Base-by-base conservation (phyloP, 306 rosid genomes). In the Cyamopsis tetragonoloba region DNA sequence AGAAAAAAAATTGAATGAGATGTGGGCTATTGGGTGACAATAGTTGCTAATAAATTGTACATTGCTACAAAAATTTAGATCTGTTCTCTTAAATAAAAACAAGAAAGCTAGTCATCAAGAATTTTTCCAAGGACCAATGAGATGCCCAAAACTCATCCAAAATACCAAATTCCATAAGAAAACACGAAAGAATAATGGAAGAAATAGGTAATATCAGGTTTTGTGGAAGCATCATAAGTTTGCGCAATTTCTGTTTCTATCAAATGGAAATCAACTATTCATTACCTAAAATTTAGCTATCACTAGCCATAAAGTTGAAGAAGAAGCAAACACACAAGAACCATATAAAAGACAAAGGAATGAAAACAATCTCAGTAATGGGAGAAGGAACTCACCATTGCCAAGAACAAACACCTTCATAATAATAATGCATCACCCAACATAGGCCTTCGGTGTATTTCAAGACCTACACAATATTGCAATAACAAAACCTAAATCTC, bases 351-450 rank as follows among this genome's bases (percentile, higher is more conserved):
- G 24, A 38, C 10, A 44, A 54, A 66, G 31, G 48, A 66, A 62
- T 49, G 53, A 62, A 37, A 35, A 57, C 27, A 54, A 72, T 32
- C 46, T 37, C 12, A 32, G 44, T 59, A 39, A 37, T 47, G 15
- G 6, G 53, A 72, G 15, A 68, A 62, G 44, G 64, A 68, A 74
- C 95, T 76, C 66, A 95, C 99, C 99, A 95, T 58, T 88, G 85
- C 99, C 99, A 95, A 43, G 99, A 90, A 79, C 97, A 88, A 75
- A 95, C 99, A 22, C 99, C 99, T 87, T 90, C 99, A 18, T 91
- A 91, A 73, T 95, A 95, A 77, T 95, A 95, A 78, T 81, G 96
- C 99, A 95, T 90, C 55, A 95, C 95, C 97, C 99, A 95, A 56
- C 96, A 86, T 7, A 95, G 85, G 41, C 99, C 99, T 82, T 95